Evolutionary conservation across 2,329 filamentous ascomycete genomes (phyloP).

Genomic region (Fusarium xylarioides): DNA sequence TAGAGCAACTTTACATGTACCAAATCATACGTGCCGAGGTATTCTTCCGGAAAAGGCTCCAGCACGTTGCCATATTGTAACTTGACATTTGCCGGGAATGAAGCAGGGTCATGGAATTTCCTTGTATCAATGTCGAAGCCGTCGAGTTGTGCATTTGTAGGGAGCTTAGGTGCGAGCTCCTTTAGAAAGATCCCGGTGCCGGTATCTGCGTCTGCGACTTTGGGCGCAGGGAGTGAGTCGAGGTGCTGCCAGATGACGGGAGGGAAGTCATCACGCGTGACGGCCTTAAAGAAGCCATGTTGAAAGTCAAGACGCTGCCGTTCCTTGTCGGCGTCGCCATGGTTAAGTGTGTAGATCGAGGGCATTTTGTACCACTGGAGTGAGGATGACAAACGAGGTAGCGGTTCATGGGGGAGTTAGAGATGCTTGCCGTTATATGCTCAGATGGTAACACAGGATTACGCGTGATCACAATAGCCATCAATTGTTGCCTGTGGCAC

Average conservation of each 20-base stretch:
- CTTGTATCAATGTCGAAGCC: background rate
- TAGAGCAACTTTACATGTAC: background rate
- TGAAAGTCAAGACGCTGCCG: background rate
- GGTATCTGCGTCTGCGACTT: background rate
- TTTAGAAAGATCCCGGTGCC: background rate
- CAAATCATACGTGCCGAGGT: accelerated
- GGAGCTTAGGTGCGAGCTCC: background rate
- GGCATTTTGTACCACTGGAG: accelerated
- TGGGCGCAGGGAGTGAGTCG: accelerated
- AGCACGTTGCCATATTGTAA: background rate
- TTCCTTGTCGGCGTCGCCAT: background rate
- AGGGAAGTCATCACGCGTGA: accelerated
- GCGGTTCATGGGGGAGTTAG: accelerated
- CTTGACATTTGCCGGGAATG: background rate
- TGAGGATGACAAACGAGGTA: background rate
- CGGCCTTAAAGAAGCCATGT: accelerated
- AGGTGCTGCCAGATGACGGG: background rate
- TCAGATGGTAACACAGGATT: too few species aligned
- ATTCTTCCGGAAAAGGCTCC: background rate
- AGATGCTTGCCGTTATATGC: background rate
- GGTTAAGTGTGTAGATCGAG: background rate
- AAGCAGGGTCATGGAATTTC: accelerated
- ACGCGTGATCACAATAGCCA: too few species aligned
- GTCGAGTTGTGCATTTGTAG: accelerated
- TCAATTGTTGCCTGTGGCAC: background rate